Evolutionary conservation across 2,329 filamentous ascomycete genomes (phyloP), one percentile per base, ranked within the genome.

Genomic region (Colletotrichum tofieldiae): DNA sequence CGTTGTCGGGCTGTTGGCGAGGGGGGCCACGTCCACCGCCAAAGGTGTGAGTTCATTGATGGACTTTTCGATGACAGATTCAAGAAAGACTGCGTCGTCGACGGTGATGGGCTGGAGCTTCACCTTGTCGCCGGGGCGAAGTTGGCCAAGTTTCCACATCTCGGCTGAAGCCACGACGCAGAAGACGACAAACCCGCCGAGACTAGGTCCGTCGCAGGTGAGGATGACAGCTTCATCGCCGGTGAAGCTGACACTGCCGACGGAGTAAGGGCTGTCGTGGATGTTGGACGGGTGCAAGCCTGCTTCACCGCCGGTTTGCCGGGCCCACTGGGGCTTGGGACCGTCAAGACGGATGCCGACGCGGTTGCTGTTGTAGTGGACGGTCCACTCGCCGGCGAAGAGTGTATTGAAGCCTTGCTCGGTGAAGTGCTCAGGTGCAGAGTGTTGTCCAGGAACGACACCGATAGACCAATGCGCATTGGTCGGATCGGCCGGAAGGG

Each of bases 271-370:
- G 37, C 78, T 80, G 32, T 84, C 82, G 37, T 82, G 79, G 26
- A 84, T 80, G 37, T 85, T 85, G n/a, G 81, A 84, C 0, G 83
- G 83, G 59, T 85, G 83, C 8, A 82, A 74, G 0, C 82, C 82
- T 2, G 79, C 83, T 43, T 81, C 79, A 1, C 82, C 82, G 3
- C 83, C 83, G 2, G 78, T 79, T 6, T 74, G 62, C 16, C 82
- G 78, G 2, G 81, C 79, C 83, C 83, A 85, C 54, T 82, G 71
- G 0, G 80, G 81, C 23, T 75, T 76, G 0, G 83, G 82, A 0
- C 83, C 84, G 0, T 77, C 77, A 3, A 85, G 79, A 1, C 83
- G 79, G 5, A 85, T 78, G 0, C 83, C 84, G 2, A 81, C 76
- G 1, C 84, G 78, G 47, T 82, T 84, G 59, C 81, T 83, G 67